Base-by-base conservation (phyloP, 2,329 filamentous ascomycete species). In the Emergomyces orientalis region DNA sequence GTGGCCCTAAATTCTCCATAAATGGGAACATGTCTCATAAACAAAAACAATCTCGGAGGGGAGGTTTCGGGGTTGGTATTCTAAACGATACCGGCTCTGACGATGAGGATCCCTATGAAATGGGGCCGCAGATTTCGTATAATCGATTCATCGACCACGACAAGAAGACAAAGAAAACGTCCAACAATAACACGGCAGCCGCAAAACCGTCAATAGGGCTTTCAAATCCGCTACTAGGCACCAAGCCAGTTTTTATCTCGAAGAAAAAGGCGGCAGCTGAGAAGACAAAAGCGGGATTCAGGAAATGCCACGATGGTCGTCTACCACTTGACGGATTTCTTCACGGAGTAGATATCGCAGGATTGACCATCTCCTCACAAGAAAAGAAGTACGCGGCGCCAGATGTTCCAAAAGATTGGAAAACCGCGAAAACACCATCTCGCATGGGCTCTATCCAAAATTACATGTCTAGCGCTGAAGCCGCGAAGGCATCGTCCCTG, bases 11-110 rank as follows among this genome's bases (percentile, higher is more conserved):
- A 41, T 63, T 75, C 41, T 68, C 64, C 5, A 67, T 65, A 14
- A 65, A 69, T 63, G 65, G 66, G 30, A 78, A 77, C 63, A 63
- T 71, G 43, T 80, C 69, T 64, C 64, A 72, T 30, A 81, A 80
- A 61, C 84, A 85, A 62, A 88, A 87, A 70, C 76, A 74, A 69
- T 78, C 79, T 63, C 77, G 71, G 63, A 81, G 81, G 60, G 85
- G 88, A 2, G 90, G 89, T 0, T 90, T 97, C 66, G 93, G 93
- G 0, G 87, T 96, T 17, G 93, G 93, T 0, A 81, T 97, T 1
- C 77, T 97, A 55, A 97, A 97, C 69, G 93, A 97, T 68, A 94
- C 88, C 25, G 92, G 91, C 13, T 97, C 93, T 68, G 92, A 97
- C 55, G 94, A 97, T 69, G 94, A 97, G 69, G 92, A 97, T 70